Evolutionary conservation across 306 rosid species (phyloP).

Genomic region (Luffa aegyptiaca): DNA sequence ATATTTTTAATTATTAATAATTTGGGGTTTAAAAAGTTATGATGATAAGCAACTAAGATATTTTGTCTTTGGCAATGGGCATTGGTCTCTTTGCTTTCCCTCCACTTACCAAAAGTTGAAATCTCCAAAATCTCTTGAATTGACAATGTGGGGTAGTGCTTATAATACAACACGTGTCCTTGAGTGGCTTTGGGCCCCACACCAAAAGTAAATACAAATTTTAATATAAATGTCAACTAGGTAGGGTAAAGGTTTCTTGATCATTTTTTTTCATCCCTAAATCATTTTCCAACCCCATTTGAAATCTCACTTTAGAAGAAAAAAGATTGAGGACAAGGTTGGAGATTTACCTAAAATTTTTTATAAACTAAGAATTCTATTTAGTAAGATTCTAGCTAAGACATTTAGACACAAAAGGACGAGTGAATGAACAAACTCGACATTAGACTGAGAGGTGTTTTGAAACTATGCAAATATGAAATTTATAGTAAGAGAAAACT

Average conservation of each 20-base stretch:
- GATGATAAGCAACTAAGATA: neutral
- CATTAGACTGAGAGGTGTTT: neutral
- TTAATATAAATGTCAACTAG: neutral
- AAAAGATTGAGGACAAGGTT: neutral
- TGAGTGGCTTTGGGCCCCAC: neutral
- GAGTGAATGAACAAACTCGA: neutral
- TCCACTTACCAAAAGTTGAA: slow-evolving; percentile 7
- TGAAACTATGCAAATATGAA: neutral
- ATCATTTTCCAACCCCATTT: too few species aligned
- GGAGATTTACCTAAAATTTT: neutral
- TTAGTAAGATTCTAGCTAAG: neutral
- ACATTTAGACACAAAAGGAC: neutral
- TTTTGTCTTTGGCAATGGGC: neutral
- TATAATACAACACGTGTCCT: neutral
- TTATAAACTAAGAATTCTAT: neutral
- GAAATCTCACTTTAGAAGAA: too few species aligned
- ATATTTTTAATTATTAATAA: too few species aligned
- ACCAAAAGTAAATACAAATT: neutral
- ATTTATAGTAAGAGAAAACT: neutral
- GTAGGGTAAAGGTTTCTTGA: neutral
- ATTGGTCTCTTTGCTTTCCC: neutral
- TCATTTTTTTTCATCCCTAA: too few species aligned
- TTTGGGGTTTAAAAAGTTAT: neutral
- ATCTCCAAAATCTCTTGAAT: slow-evolving; percentile 6
- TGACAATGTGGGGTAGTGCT: neutral